Percentiles rank a stretch among this genome's conserved stretches.
phyloP scores from a whole-genome alignment of 305 asterid genomes.

The Coffea humblotiana region DNA sequence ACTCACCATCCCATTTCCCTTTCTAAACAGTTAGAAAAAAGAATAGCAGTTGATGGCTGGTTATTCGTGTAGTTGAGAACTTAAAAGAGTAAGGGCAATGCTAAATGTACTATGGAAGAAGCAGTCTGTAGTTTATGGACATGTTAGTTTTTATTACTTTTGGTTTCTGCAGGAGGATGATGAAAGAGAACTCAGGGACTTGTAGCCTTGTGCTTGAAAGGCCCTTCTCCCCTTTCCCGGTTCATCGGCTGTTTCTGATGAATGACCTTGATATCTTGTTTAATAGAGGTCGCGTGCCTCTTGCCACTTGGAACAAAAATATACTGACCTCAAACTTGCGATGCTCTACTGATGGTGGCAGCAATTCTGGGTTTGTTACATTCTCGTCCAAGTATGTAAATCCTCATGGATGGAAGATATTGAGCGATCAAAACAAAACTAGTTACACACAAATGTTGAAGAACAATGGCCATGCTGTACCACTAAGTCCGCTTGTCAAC shows the following conservation, averaged over 20 bases:
- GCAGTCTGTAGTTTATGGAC: background rate
- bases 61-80: background rate
- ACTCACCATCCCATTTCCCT: background rate
- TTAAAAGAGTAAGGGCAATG: background rate
- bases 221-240: conserved; percentile 82
- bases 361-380: conserved; percentile 73
- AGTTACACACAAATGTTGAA: conserved; percentile 32
- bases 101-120: background rate
- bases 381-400: conserved; percentile 73
- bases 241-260: conserved; percentile 61
- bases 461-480: conserved; percentile 45
- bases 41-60: background rate
- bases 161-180: conserved; percentile 62
- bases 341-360: conserved; percentile 51
- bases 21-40: too few relatives aligned
- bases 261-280: conserved; percentile 61
- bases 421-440: conserved; percentile 40
- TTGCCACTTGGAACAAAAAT: conserved; percentile 76
- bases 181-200: conserved; percentile 59
- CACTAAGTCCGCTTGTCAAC: conserved; percentile 67
- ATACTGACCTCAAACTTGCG: conserved; percentile 43
- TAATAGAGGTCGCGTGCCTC: conserved; percentile 79
- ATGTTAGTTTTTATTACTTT: background rate
- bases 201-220: conserved; percentile 92
- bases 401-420: conserved; percentile 75